Evolutionary conservation across 345 rosid species (phyloP).

Genomic region (Eucalyptus globulus): DNA sequence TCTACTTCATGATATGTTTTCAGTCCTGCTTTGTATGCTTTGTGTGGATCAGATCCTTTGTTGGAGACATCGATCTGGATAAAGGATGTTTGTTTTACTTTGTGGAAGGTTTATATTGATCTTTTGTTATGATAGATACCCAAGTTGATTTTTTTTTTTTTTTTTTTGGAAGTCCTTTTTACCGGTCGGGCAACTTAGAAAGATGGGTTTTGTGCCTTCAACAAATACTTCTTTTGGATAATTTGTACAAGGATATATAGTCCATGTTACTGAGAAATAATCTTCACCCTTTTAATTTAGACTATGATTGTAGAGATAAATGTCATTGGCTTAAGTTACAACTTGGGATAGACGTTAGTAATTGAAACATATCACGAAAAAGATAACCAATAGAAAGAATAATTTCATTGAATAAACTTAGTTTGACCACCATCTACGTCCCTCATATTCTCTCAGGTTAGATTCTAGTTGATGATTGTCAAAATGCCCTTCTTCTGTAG

Average conservation of each 20-base stretch:
- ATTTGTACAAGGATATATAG: background rate
- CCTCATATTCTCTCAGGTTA: background rate
- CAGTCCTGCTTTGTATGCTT: too few species aligned
- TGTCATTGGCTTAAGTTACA: background rate
- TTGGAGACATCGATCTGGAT: background rate
- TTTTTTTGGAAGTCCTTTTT: background rate
- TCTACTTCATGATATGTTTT: too few species aligned
- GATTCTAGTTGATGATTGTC: background rate
- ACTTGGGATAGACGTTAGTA: background rate
- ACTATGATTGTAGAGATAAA: background rate
- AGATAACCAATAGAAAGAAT: background rate
- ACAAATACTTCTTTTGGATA: background rate
- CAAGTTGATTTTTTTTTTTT: background rate
- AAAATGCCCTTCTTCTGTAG: background rate
- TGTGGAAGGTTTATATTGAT: background rate
- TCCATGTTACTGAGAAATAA: background rate
- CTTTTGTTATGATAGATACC: background rate
- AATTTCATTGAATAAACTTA: too few species aligned
- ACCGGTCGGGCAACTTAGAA: background rate
- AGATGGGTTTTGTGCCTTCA: background rate
- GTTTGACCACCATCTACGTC: background rate
- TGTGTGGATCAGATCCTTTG: background rate
- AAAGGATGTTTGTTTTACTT: background rate
- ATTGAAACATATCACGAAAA: background rate
- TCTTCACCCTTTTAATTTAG: background rate